A percentile compares a stretch with the other conserved stretches of the same genome.
phyloP scores from a whole-genome alignment of 225 moss, liverwort and hornwort species.

The Physcomitrium patens region DNA sequence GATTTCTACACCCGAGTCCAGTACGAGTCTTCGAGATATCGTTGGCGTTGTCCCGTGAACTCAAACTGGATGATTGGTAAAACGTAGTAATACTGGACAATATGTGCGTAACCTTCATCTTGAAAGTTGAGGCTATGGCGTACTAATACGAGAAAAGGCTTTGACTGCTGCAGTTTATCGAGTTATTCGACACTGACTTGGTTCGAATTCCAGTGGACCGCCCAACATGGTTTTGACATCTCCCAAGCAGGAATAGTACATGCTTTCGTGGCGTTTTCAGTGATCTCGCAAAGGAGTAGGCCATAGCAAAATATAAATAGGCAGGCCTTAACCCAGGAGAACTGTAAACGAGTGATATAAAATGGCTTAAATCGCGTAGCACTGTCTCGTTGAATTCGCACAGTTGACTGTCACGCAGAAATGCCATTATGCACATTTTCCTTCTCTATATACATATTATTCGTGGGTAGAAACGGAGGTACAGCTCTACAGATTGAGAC shows the following conservation, averaged over 20 bases:
- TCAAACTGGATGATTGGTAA: background rate
- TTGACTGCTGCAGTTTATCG: slow-evolving; percentile 73
- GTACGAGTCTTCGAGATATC: background rate
- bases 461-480: too few relatives aligned
- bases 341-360: too few relatives aligned
- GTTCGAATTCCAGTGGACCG: slow-evolving; percentile 77
- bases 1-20: background rate
- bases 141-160: slow-evolving; percentile 13
- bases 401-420: too few relatives aligned
- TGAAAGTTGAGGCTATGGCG: background rate
- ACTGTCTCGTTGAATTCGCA: too few relatives aligned
- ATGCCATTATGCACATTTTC: too few relatives aligned
- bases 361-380: too few relatives aligned
- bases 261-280: background rate
- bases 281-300: background rate
- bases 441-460: too few relatives aligned
- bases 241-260: background rate
- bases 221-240: slow-evolving; percentile 69
- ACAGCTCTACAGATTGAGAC: too few relatives aligned
- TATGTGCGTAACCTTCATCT: background rate
- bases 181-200: slow-evolving; percentile 90
- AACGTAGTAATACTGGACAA: background rate
- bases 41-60: background rate
- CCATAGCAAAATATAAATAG: too few relatives aligned
- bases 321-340: too few relatives aligned